Base-by-base conservation (phyloP, 352 stramenopile species). In the Pythium brachiatum region DNA sequence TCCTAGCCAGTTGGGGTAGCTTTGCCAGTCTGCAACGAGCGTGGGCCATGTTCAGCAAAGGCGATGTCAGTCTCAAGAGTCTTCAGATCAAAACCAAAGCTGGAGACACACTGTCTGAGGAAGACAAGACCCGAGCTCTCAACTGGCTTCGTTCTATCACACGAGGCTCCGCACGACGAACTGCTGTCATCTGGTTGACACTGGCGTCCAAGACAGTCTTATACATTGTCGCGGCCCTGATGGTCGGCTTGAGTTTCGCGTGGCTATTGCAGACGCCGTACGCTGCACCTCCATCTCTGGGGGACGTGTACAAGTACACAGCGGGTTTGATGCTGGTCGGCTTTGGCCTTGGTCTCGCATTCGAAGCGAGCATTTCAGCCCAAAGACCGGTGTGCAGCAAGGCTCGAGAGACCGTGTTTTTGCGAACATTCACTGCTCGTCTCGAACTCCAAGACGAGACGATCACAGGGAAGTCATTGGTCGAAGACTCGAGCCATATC, bases 241-340 rank as follows among this genome's bases (percentile, higher is more conserved):
- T 34, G 26, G 25, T 61, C 11, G 41, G 25, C 16, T 41, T n/a
- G 7, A 38, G 23, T 13, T 44, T 21, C 21, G n/a, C 36, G n/a
- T 60, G 53, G 53, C 32, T 60, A 1, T 36, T 60, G 8, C 34
- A 26, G 16, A 21, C 21, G 29, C 53, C 53, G 25, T 60, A 60
- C 38, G 20, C 21, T 0, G 12, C 16, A 13, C 21, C 20, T 34
- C 3, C 53, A 3, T 39, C 21, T 2, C 23, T 60, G 36, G 20
- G 3, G 1, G 29, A 3, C 7, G 53, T 25, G 5, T 26, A 16
- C n/a, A 60, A 48, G 36, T n/a, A 29, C 9, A 26, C 29, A 23
- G 1, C 27, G 16, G 54, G 18, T 4, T 16, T 61, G 1, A 15
- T 39, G 5, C 12, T 25, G 0, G 27, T 16, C 36, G 52, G 38